Conservation (phyloP, 1,284 basidiomycete species). For the Ustilago tritici region DNA sequence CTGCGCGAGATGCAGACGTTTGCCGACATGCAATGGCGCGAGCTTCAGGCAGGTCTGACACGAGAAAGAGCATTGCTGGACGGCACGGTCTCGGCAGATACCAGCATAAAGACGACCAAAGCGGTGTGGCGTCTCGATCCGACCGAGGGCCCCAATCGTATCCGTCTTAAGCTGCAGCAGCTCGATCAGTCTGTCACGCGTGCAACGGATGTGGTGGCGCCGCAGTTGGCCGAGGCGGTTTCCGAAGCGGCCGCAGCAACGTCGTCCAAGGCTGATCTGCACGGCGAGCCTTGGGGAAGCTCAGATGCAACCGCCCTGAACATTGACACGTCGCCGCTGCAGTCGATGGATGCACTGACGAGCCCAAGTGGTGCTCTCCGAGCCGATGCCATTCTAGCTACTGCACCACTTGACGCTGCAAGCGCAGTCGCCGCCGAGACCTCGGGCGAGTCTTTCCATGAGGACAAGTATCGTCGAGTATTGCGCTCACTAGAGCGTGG, state of each 20-base stretch:
- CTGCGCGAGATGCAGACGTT: constrained; percentile 53
- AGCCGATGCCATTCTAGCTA: neutral
- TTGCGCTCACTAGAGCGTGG: constrained; percentile 79
- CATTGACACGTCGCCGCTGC: neutral
- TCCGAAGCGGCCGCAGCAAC: constrained; percentile 3
- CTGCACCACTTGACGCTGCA: constrained; percentile 6
- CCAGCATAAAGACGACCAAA: constrained; percentile 6
- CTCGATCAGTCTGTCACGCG: constrained; percentile 31
- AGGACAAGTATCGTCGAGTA: constrained; percentile 77
- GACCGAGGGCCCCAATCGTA: constrained; percentile 65
- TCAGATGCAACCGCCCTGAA: constrained; percentile 21
- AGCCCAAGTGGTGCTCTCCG: neutral
- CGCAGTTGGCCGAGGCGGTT: constrained; percentile 26
- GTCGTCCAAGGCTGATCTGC: constrained; percentile 13
- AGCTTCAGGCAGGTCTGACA: constrained; percentile 40
- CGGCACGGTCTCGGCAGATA: neutral
- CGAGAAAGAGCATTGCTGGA: constrained; percentile 49
- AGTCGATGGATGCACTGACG: neutral
- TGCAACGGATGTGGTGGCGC: constrained; percentile 26
- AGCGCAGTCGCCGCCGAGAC: constrained; percentile 14
- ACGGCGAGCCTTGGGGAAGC: constrained; percentile 39
- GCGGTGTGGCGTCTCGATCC: constrained; percentile 62
- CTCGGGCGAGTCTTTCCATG: constrained; percentile 33
- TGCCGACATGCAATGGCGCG: constrained; percentile 50
- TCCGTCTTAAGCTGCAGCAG: constrained; percentile 60